phyloP scores from a whole-genome alignment of 1,284 basidiomycete species.

The Fomitiporia mediterranea region DNA sequence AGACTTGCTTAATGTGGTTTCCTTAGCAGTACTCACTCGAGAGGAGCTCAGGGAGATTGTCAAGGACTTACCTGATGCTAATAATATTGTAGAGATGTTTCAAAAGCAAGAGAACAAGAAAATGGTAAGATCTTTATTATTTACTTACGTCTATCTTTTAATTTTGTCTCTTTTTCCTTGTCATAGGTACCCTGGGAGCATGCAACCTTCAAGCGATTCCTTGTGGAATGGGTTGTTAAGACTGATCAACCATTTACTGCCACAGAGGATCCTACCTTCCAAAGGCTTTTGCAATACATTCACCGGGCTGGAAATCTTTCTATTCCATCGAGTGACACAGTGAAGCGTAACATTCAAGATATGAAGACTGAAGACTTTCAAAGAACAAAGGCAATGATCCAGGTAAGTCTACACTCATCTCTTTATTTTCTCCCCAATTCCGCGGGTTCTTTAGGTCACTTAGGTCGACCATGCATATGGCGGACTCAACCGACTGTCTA shows the following conservation, averaged over 20 bases:
- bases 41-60: constrained; percentile 3
- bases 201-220: constrained; percentile 26
- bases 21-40: not conserved
- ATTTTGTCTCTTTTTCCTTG: not conserved
- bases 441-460: too few relatives aligned
- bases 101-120: not conserved
- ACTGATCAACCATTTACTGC: constrained; percentile 33
- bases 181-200: constrained; percentile 19
- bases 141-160: too few relatives aligned
- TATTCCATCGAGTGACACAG: constrained; percentile 12
- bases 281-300: constrained; percentile 24
- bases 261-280: constrained; percentile 29
- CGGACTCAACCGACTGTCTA: too few relatives aligned
- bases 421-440: too few relatives aligned
- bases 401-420: constrained; percentile 14
- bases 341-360: not conserved
- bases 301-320: constrained; percentile 1
- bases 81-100: not conserved
- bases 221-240: constrained; percentile 30
- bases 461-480: too few relatives aligned
- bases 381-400: constrained; percentile 9
- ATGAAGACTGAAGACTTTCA: constrained; percentile 21
- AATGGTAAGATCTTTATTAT: not conserved
- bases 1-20: not conserved
- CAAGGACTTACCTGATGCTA: not conserved